A percentile compares a stretch with the other conserved stretches of the same genome.
These are phyloP conservation scores for Phytopythium cucurbitacearum DNA, from an alignment of 352 stramenopile genomes.

Conservation along the genomic window DNA sequence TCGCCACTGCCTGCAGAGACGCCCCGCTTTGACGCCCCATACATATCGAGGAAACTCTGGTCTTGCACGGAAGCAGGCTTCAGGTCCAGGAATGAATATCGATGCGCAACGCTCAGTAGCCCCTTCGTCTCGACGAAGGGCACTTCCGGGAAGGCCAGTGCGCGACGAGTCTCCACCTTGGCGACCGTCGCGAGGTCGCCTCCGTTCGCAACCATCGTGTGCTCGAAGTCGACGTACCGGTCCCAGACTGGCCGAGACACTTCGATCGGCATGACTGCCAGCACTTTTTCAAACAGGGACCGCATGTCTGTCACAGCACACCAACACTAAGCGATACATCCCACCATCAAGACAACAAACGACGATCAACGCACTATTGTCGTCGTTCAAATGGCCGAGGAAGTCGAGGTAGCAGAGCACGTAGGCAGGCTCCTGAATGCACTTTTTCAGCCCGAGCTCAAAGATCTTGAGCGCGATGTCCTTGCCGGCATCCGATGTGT, in stretches of 20 bases:
- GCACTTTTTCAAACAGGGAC: conserved; percentile 85
- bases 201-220: conserved; percentile 81
- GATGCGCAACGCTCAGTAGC: conserved; percentile 68
- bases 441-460: conserved; percentile 85
- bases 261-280: conserved; percentile 80
- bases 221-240: conserved; percentile 83
- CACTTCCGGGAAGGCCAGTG: conserved; percentile 71
- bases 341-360: neutral
- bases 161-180: conserved; percentile 76
- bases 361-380: conserved; percentile 69
- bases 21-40: conserved; percentile 37
- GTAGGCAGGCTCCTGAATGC: conserved; percentile 82
- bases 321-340: neutral
- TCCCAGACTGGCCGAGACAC: conserved; percentile 83
- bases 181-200: conserved; percentile 79
- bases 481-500: conserved; percentile 75
- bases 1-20: conserved; percentile 9
- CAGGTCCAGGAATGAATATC: conserved; percentile 80
- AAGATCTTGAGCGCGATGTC: conserved; percentile 89
- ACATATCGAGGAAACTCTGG: conserved; percentile 80
- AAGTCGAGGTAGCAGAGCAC: conserved; percentile 86
- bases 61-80: conserved; percentile 51
- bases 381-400: conserved; percentile 81
- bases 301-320: conserved; percentile 68
- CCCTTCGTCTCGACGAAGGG: conserved; percentile 81